A percentile compares a stretch with the other conserved stretches of the same genome.
These are phyloP conservation scores for Austroboletus niveus DNA, from an alignment of 1,284 basidiomycete genomes.

Conservation along the genomic window DNA sequence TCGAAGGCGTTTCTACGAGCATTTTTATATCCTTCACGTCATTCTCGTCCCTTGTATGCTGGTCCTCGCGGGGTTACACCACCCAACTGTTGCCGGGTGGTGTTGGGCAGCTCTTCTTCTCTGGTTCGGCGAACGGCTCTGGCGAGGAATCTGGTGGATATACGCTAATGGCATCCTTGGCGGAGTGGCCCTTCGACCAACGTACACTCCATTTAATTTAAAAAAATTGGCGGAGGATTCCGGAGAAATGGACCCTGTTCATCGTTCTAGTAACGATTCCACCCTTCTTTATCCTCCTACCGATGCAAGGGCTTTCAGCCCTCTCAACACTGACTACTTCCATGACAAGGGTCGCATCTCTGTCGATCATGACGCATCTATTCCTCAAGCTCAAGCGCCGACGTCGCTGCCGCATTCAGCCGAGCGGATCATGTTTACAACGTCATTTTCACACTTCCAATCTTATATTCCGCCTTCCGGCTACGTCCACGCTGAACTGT, in stretches of 20 bases:
- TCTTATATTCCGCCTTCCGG: conserved; percentile 58
- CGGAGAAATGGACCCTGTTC: conserved; percentile 27
- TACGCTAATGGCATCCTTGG: conserved; percentile 59
- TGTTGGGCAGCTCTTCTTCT: conserved; percentile 62
- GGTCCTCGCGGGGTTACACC: conserved; percentile 63
- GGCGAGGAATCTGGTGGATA: conserved; percentile 59
- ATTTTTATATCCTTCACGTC: conserved; percentile 75
- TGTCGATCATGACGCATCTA: not conserved
- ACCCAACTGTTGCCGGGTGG: conserved; percentile 69
- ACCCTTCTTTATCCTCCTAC: not conserved
- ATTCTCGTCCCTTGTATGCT: conserved; percentile 64
- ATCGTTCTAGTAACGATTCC: conserved; percentile 5
- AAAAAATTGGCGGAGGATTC: conserved; percentile 5
- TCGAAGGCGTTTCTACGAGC: conserved; percentile 69
- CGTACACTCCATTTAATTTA: not conserved
- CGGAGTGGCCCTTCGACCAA: not conserved
- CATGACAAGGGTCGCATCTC: conserved; percentile 5
- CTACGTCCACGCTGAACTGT: conserved; percentile 73
- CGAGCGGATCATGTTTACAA: conserved; percentile 3
- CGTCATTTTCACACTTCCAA: not conserved
- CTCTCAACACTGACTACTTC: conserved; percentile 24
- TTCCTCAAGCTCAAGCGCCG: not conserved
- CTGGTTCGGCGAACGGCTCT: conserved; percentile 67
- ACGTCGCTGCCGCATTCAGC: not conserved
- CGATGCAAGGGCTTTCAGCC: conserved; percentile 22